These are phyloP conservation scores for Acacia melanoxylon DNA, from an alignment of 306 rosid species.

Conservation along the genomic window DNA sequence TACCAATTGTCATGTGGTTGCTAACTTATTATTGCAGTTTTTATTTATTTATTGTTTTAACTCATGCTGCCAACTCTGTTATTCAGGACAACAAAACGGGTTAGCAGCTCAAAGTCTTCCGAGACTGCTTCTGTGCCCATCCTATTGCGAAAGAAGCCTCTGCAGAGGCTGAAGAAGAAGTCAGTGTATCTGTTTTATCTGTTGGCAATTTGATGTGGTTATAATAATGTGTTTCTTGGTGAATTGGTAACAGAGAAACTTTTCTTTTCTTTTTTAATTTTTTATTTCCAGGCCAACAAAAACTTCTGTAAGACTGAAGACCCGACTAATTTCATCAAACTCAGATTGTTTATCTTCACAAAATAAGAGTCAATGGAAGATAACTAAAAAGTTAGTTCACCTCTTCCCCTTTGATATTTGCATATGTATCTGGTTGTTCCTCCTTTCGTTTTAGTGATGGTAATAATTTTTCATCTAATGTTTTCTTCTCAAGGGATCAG, in stretches of 20 bases:
- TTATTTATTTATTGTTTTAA: background rate
- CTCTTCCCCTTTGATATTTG: constrained; percentile 4
- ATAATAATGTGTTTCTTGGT: constrained; percentile 30
- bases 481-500: constrained; percentile 67
- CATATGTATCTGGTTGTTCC: constrained; percentile 22
- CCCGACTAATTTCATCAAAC: constrained; percentile 40
- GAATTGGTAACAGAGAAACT: constrained; percentile 19
- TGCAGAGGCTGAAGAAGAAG: constrained; percentile 58
- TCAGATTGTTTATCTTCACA: constrained; percentile 47
- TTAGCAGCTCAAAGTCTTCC: constrained; percentile 46
- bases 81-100: constrained; percentile 54
- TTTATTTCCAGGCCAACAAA: constrained; percentile 49
- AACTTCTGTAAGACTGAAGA: constrained; percentile 44
- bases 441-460: constrained; percentile 13
- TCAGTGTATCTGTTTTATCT: constrained; percentile 42
- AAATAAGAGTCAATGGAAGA: constrained; percentile 70
- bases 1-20: background rate
- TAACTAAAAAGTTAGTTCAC: constrained; percentile 71
- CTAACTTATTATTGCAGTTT: background rate
- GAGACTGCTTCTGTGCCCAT: constrained; percentile 51
- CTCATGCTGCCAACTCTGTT: constrained; percentile 38
- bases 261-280: constrained; percentile 8
- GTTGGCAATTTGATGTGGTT: constrained; percentile 23
- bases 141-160: constrained; percentile 41
- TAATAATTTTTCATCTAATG: constrained; percentile 23